A percentile compares a stretch with the other conserved stretches of the same genome.
phyloP scores from a whole-genome alignment of 1,284 basidiomycete species.

The Wallemia hederae region DNA sequence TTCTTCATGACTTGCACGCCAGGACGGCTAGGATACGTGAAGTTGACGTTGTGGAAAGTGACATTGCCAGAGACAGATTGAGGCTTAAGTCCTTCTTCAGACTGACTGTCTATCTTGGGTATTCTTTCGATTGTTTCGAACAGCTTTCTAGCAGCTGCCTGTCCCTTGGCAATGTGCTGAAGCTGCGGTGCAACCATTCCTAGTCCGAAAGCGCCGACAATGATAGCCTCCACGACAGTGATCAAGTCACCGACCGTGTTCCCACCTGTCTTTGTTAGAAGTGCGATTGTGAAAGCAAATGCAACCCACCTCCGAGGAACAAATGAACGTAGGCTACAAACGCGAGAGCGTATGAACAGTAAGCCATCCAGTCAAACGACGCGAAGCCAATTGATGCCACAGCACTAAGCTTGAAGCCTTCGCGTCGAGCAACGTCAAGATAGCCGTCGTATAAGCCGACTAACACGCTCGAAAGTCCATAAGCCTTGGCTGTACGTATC shows the following conservation, averaged over 20 bases:
- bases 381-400: neutral
- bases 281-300: too few relatives aligned
- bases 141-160: slow-evolving; percentile 76
- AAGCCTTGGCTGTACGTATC: slow-evolving; percentile 72
- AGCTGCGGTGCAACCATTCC: slow-evolving; percentile 15
- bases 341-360: slow-evolving; percentile 14
- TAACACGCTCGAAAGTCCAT: slow-evolving; percentile 24
- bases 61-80: slow-evolving; percentile 35
- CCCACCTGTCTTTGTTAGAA: too few relatives aligned
- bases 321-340: slow-evolving; percentile 2
- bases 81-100: slow-evolving; percentile 38
- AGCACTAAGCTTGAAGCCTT: neutral
- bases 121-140: slow-evolving; percentile 70
- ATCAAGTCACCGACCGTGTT: neutral
- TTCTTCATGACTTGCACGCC: slow-evolving; percentile 36
- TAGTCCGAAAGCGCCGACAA: slow-evolving; percentile 69
- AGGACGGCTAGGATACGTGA: slow-evolving; percentile 54
- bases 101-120: slow-evolving; percentile 53
- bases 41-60: slow-evolving; percentile 37
- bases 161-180: slow-evolving; percentile 44
- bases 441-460: neutral
- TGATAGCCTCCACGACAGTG: slow-evolving; percentile 24
- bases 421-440: neutral
- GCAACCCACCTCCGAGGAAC: neutral
- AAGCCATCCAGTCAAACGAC: neutral